A percentile compares a stretch with the other conserved stretches of the same genome.
phyloP scores from a whole-genome alignment of 2,329 filamentous ascomycete genomes.

The Cladosporium sp. region DNA sequence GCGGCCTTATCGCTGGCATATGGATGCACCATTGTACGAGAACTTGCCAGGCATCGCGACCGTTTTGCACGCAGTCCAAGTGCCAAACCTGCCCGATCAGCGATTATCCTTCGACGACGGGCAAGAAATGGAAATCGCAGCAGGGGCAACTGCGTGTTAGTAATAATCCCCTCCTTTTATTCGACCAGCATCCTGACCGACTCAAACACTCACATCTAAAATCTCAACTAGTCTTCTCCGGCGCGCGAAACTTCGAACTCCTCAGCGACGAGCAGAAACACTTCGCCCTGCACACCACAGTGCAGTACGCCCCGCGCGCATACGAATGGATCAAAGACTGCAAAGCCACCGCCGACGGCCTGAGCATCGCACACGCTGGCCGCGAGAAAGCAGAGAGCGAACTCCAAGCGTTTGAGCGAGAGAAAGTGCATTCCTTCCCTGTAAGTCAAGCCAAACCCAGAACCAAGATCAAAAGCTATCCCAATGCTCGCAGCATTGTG shows the following conservation, averaged over 20 bases:
- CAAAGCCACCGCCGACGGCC: constrained; percentile 34
- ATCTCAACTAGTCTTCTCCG: constrained; percentile 35
- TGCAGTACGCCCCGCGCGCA: constrained; percentile 32
- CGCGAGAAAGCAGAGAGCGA: constrained; percentile 24
- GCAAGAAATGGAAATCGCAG: constrained; percentile 23
- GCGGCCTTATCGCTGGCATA: constrained; percentile 35
- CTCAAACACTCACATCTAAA: not conserved
- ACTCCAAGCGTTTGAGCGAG: constrained; percentile 25
- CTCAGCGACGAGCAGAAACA: constrained; percentile 30
- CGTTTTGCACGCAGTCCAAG: constrained; percentile 26
- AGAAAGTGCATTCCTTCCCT: constrained; percentile 30
- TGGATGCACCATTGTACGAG: constrained; percentile 35
- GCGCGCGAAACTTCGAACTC: constrained; percentile 29
- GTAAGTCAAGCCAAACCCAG: too few species aligned
- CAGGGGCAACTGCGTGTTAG: constrained; percentile 32
- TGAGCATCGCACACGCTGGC: constrained; percentile 24
- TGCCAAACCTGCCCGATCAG: constrained; percentile 29
- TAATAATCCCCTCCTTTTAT: not conserved
- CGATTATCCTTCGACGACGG: constrained; percentile 28
- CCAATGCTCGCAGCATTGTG: too few species aligned
- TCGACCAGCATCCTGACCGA: not conserved
- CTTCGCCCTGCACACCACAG: constrained; percentile 33
- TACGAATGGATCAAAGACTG: constrained; percentile 35
- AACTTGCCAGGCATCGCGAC: constrained; percentile 34
- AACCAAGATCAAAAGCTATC: too few species aligned